Evolutionary conservation across 2,329 filamentous ascomycete species (phyloP), one percentile per base, ranked within the genome.

Genomic region (Stylonectria norvegica): DNA sequence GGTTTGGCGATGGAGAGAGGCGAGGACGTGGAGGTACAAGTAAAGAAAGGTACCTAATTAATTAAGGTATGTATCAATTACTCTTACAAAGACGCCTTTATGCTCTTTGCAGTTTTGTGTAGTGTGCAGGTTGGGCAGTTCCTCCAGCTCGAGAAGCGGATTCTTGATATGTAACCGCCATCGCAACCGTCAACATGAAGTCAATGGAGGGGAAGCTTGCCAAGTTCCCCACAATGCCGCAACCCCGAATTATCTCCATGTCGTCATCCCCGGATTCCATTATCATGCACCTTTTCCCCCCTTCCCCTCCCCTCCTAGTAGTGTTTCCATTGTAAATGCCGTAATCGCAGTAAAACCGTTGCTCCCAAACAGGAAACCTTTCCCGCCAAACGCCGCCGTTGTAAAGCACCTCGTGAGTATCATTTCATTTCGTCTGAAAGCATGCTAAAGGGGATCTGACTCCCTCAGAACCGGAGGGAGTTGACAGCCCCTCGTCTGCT

Each of bases 201-300:
- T 25, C 22, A 25, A 42, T 35, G 38, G 48, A 50, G 48, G 48
- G 43, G 43, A 50, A 52, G 46, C 49, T 48, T 48, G 34, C 46
- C 36, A 20, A 38, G 35, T 48, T 48, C 42, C 38, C 38, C 46
- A 48, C 43, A 42, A 38, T 29, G 37, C 46, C 39, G 42, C 31
- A 33, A 48, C 20, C 27, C 46, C 43, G 46, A 48, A 40, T 36
- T 46, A 46, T 48, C 43, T 48, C 45, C 45, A 15, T 35, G 14
- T 31, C 2, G 11, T 19, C 20, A 20, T 29, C 18, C 29, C 17
- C 15, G 19, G 11, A 34, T 25, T 29, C 36, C 18, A 20, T 30
- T 43, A 15, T 30, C 15, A 10, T 30, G 27, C 27, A 10, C 27
- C 27, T 30, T 30, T 30, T 30, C 8, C 9, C 27, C 27, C 14